These are phyloP conservation scores for Mycogone perniciosa DNA, from an alignment of 2,329 filamentous ascomycete species.

Conservation along the genomic window DNA sequence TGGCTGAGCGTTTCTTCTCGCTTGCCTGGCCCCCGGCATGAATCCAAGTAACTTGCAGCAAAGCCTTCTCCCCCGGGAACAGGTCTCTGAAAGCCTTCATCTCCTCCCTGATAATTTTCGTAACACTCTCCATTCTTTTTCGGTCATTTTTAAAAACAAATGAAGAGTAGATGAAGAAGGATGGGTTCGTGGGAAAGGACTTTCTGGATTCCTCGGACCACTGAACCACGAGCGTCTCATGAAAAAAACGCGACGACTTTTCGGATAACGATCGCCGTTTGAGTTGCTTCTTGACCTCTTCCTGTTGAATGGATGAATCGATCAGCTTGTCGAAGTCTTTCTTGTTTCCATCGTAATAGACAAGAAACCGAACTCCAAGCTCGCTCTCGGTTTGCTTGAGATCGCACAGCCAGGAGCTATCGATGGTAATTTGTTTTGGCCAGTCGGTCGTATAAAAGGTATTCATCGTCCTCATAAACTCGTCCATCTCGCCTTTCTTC, in stretches of 20 bases:
- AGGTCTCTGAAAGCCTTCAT: conserved; percentile 15
- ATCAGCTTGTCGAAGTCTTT: conserved; percentile 6
- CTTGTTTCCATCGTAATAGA: conserved; percentile 15
- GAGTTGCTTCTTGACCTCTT: conserved; percentile 15
- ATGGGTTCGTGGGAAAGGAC: conserved; percentile 15
- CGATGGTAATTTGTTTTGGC: conserved; percentile 24
- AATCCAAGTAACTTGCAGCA: conserved; percentile 23
- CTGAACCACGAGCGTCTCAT: conserved; percentile 24
- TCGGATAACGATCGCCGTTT: conserved; percentile 16
- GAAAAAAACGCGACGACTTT: conserved; percentile 21
- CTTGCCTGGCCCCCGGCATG: conserved; percentile 20
- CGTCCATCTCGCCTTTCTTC: neutral
- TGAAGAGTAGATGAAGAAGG: conserved; percentile 24
- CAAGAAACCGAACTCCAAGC: conserved; percentile 11
- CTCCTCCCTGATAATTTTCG: neutral
- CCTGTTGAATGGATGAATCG: neutral
- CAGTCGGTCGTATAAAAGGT: conserved; percentile 22
- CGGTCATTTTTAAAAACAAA: conserved; percentile 5
- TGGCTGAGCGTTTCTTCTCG: neutral
- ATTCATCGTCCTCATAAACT: conserved; percentile 18
- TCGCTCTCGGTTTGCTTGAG: conserved; percentile 1
- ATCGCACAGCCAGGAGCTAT: conserved; percentile 17
- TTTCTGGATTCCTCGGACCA: conserved; percentile 23
- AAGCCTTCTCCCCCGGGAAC: conserved; percentile 15
- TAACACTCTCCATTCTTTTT: conserved; percentile 11